Evolutionary conservation across 371 early-diverging fungal species (phyloP), one percentile per base, ranked within the genome.

Genomic region (Ordospora pajunii): DNA sequence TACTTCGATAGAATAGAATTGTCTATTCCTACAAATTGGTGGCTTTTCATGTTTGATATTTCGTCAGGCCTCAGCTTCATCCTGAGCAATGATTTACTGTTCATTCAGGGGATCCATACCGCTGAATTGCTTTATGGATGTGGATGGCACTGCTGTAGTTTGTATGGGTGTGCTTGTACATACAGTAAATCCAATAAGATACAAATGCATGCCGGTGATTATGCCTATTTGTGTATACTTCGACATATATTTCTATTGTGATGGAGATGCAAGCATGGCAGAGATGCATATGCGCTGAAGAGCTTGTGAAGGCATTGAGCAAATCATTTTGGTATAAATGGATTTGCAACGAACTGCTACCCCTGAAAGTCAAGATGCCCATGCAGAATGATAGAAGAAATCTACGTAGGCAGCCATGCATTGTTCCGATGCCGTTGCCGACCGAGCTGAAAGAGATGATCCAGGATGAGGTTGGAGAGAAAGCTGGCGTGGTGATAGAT

Each of bases 21-120:
- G 86, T 92, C 92, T 53, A 90, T 87, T 42, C 89, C 86, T 40
- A 88, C 86, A 82, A 91, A 93, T 84, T 88, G 88, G 87, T 92
- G 91, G 62, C 88, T 86, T 77, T 88, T 89, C 69, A 93, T 83
- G 85, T 89, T 89, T 72, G 86, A 19, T 17, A 67, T 12, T 42
- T 78, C 74, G 10, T 52, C 43, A 19, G 40, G 27, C 9, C 43
- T 52, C 5, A 69, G 1, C 25, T 69, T 44, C 22, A 42, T 32
- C 32, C 12, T 51, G 49, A 69, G 51, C 19, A 51, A 45, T 53
- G 7, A 14, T 58, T 7, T 19, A 37, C 37, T 19, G 3, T 4
- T 27, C 58, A 58, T 58, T 5, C n/a, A 48, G 58, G 58, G 58
- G 58, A 58, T 27, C 7, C 7, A 1, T 4, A 14, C 32, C 37